Percentiles rank a stretch among this genome's conserved stretches.
phyloP scores from a whole-genome alignment of 2,329 filamentous ascomycete species.

The Aschersonia sp. region DNA sequence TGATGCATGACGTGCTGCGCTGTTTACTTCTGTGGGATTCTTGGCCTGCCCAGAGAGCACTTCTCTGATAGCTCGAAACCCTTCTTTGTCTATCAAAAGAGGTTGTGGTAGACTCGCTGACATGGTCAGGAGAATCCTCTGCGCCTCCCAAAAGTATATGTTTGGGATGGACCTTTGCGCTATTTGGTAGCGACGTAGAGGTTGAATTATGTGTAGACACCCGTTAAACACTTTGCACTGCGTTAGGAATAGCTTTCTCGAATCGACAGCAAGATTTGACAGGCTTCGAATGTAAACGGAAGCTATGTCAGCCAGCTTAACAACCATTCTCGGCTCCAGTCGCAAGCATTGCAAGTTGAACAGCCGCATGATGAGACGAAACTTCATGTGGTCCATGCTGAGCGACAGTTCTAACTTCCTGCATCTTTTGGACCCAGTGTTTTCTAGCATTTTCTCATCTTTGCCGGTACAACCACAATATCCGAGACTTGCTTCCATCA shows the following conservation, averaged over 20 bases:
- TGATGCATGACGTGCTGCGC: constrained; percentile 30
- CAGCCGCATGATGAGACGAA: constrained; percentile 11
- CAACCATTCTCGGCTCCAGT: constrained; percentile 17
- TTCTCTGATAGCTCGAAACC: constrained; percentile 38
- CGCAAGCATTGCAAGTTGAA: constrained; percentile 16
- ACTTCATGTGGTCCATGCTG: constrained; percentile 9
- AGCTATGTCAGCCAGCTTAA: constrained; percentile 14
- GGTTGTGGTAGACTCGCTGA: constrained; percentile 33
- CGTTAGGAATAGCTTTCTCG: constrained; percentile 10
- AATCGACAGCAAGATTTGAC: constrained; percentile 3
- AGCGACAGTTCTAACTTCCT: constrained; percentile 1
- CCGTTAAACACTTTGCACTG: constrained; percentile 18
- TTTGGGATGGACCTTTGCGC: constrained; percentile 13
- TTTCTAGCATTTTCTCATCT: not conserved
- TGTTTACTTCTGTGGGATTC: constrained; percentile 32
- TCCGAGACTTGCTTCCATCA: constrained; percentile 13
- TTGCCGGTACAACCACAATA: constrained; percentile 4
- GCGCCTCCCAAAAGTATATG: constrained; percentile 36
- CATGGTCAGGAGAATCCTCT: constrained; percentile 36
- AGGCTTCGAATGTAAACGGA: constrained; percentile 13
- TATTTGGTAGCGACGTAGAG: constrained; percentile 9
- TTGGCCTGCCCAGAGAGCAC: constrained; percentile 41
- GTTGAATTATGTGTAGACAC: constrained; percentile 13
- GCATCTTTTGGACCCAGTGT: not conserved
- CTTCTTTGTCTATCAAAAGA: constrained; percentile 32